These are phyloP conservation scores for Eucalyptus paniculata DNA, from an alignment of 345 rosid genomes.

Conservation along the genomic window DNA sequence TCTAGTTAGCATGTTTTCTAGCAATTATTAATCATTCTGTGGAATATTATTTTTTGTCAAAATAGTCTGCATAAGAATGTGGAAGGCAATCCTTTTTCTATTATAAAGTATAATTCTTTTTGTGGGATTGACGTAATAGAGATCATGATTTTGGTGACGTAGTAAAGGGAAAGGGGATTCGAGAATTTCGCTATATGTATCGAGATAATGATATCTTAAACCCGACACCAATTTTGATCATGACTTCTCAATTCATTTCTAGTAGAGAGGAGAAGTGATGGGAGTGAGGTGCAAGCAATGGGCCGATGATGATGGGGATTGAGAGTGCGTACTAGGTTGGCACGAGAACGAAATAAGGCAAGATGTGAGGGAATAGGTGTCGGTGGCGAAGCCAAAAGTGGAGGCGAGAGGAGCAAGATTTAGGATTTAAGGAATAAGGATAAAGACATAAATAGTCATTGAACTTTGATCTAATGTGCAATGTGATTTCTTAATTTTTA, in stretches of 20 bases:
- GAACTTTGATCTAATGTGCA: too few species aligned
- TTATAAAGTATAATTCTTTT: background rate
- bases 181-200: background rate
- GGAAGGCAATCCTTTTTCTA: background rate
- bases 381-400: background rate
- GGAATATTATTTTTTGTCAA: background rate
- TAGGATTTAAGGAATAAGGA: background rate
- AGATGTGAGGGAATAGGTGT: background rate
- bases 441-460: background rate
- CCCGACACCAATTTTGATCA: background rate
- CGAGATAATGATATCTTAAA: background rate
- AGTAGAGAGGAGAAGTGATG: background rate
- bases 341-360: background rate
- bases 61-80: background rate
- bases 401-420: background rate
- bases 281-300: background rate
- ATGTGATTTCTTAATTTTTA: too few species aligned
- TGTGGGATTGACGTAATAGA: background rate
- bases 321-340: background rate
- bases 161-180: background rate
- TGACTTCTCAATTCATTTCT: background rate
- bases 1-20: background rate
- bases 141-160: background rate
- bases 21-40: background rate
- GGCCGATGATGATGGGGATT: background rate